Evolutionary conservation across 2,329 filamentous ascomycete genomes (phyloP), one percentile per base, ranked within the genome.

Genomic region (Ophiostoma pallidulum): DNA sequence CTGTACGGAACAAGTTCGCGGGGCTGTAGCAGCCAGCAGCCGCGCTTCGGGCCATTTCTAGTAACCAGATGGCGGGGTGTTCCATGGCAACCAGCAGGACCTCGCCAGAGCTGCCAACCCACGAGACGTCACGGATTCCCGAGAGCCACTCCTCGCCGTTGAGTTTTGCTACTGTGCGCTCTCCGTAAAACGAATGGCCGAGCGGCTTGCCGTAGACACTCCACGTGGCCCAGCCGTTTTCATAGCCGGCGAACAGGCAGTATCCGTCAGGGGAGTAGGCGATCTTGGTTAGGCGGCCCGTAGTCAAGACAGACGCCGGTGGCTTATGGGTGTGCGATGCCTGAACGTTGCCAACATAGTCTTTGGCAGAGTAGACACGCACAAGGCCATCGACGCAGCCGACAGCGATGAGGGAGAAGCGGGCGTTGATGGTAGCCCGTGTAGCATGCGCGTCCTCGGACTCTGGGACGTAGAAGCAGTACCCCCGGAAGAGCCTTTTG

Each of bases 41-140:
- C n/a, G 91, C 88, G 64, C 88, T 97, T 54, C 90, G 84, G 32
- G 90, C 91, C 74, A 95, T 92, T 62, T 98, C 91, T 8, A 98
- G 66, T 4, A 86, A 73, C 82, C 88, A 97, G 12, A 97, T 69
- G 2, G 84, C 80, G 57, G 90, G 84, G 61, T 90, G 84, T 40
- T 75, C 67, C n/a, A 71, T 70, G 31, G 80, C 75, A 28, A 85
- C 73, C 16, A 98, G 70, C 16, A 96, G 72, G 4, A 98, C 76
- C 59, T 96, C 89, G 20, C 86, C 89, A 3, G 90, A 90, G 16
- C 86, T 85, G 22, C 87, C 87, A 31, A 94, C 75, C 92, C 92
- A 98, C 38, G 81, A 82, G 4, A 84, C 89, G 56, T 85, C 80
- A 18, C 72, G 74, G 20, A 95, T 73, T 4, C 90, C 87, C 6